A percentile compares a stretch with the other conserved stretches of the same genome.
Evolutionary conservation across 2,329 filamentous ascomycete genomes (phyloP).

Genomic region (Canariomyces notabilis): DNA sequence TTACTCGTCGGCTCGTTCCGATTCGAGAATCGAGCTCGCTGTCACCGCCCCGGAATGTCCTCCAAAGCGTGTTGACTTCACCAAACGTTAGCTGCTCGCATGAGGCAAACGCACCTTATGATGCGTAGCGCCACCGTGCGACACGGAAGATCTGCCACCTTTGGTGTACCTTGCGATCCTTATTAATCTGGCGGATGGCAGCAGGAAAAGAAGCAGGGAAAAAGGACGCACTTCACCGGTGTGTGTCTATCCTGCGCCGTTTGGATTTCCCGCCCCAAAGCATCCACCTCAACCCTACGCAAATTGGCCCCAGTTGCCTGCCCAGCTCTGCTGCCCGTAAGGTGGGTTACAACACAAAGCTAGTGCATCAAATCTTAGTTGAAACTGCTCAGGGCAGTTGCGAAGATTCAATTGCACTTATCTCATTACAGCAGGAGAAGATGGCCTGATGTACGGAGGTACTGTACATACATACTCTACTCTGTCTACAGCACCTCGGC

Average conservation of each 20-base stretch:
- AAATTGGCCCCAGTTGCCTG: conserved; percentile 12
- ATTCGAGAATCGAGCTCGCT: too few species aligned
- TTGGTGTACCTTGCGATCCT: conserved; percentile 9
- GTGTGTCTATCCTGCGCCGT: not conserved
- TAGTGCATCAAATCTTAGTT: not conserved
- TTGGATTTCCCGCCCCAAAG: not conserved
- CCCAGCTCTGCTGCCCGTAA: not conserved
- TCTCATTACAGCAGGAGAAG: too few species aligned
- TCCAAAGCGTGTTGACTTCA: too few species aligned
- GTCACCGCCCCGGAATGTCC: too few species aligned
- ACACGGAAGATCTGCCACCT: not conserved
- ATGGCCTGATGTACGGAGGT: too few species aligned
- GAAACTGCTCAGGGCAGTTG: not conserved
- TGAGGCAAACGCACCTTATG: not conserved
- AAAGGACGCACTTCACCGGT: not conserved
- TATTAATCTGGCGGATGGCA: conserved; percentile 16
- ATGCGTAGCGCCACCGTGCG: conserved; percentile 3
- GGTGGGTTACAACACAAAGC: not conserved
- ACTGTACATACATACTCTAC: too few species aligned
- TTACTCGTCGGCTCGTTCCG: too few species aligned
- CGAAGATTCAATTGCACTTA: not conserved
- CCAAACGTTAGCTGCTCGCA: not conserved
- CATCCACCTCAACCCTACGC: conserved; percentile 16
- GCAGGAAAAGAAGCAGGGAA: not conserved
- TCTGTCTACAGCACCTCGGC: too few species aligned